Evolutionary conservation across 1,139 yeast species (phyloP), one percentile per base, ranked within the genome.

Genomic region (Suhomyces terraborum): DNA sequence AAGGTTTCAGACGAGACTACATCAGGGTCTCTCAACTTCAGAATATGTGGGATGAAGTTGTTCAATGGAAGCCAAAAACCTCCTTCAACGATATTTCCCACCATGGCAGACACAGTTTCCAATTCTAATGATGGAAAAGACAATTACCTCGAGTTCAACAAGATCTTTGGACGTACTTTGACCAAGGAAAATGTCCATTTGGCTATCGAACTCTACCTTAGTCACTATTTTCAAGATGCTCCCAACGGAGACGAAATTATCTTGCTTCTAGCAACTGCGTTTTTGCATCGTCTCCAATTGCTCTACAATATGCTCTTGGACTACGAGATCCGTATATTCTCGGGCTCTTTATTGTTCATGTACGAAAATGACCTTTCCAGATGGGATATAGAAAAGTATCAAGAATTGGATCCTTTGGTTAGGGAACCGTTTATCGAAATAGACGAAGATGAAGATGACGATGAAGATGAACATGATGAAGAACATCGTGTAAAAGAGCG

Each of bases 41-140:
- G 98, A 44, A 77, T 93, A 2, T 91, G 98, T 52, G 98, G 98
- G 0, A 87, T 93, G 95, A 84, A 83, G 52, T 62, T 84, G 2
- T 73, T 63, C 49, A 56, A 62, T 33, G 56, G 53, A 7, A 18
- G 34, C 9, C 12, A 22, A 8, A 4, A 6, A 2, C 3, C 24
- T 7, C 41, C 40, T 1, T 31, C 39, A 2, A 45, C 46, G 1
- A 23, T 51, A 4, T 54, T 49, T 31, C 42, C 46, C 2, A 48
- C 39, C 2, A 46, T 52, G 46, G 41, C 36, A 14, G 46, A 46
- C 6, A 43, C 54, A 10, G 46, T 57, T 1, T 47, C 42, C 40
- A 42, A 1, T 41, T 46, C 21, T 38, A 43, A 13, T 8, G 59
- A 54, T 1, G 43, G 46, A 1, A 62, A 62, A 8, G 52, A 57